Evolutionary conservation across 208 protist genomes (phyloP).

Genomic region (Wallacemonas collosoma): DNA sequence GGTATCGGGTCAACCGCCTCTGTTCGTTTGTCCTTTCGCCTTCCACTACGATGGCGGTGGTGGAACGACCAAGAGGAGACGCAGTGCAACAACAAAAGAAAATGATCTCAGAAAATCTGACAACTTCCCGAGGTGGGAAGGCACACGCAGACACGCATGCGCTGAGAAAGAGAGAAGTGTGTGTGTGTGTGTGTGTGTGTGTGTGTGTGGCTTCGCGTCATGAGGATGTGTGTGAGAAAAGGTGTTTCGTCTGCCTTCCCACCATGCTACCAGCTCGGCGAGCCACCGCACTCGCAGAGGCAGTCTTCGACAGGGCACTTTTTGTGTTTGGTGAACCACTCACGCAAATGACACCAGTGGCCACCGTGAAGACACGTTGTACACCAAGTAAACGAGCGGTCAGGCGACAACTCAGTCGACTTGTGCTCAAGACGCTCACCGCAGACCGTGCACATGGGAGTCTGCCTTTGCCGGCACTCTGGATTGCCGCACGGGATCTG

Average conservation of each 20-base stretch:
- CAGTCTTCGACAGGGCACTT: conserved; percentile 88
- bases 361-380: conserved; percentile 88
- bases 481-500: conserved; percentile 55
- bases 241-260: no score
- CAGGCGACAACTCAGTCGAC: conserved; percentile 43
- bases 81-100: conserved; percentile 1
- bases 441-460: conserved; percentile 82
- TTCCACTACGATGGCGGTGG: no score
- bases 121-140: background rate
- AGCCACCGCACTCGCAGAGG: conserved; percentile 59
- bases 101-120: no score
- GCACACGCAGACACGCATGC: background rate
- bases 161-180: background rate
- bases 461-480: conserved; percentile 60
- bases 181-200: background rate
- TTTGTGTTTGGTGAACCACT: conserved; percentile 86
- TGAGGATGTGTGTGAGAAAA: background rate
- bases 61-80: no score
- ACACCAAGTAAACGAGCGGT: conserved; percentile 83
- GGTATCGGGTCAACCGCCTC: no score
- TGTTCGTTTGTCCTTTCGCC: no score
- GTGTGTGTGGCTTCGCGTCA: background rate
- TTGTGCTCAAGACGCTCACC: conserved; percentile 64
- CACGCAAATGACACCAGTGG: conserved; percentile 74
- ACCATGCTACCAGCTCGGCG: no score